Percentiles rank a stretch among this genome's conserved stretches.
These are phyloP conservation scores for Boeremia exigua DNA, from an alignment of 2,329 filamentous ascomycete genomes.

Conservation along the genomic window DNA sequence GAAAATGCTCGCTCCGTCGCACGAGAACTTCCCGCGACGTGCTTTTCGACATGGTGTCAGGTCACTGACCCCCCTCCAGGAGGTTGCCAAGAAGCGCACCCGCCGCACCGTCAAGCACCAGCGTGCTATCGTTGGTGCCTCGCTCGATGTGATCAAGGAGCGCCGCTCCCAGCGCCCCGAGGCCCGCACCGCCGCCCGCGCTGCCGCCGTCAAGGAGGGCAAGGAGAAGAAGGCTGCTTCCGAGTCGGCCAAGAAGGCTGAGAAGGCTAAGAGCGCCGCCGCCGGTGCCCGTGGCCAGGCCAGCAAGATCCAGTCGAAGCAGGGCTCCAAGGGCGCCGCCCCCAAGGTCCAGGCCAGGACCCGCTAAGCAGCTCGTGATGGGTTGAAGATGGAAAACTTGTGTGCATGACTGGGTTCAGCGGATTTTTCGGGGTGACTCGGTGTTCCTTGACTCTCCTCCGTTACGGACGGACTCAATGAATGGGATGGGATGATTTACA, in stretches of 20 bases:
- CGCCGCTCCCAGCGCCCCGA: slow-evolving; percentile 93
- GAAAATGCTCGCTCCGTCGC: slow-evolving; percentile 26
- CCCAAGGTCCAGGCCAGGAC: slow-evolving; percentile 84
- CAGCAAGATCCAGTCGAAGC: slow-evolving; percentile 88
- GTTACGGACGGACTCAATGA: slow-evolving; percentile 36
- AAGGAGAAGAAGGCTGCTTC: slow-evolving; percentile 97
- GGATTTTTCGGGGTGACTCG: slow-evolving; percentile 38
- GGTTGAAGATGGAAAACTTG: slow-evolving; percentile 18
- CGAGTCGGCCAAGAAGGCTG: slow-evolving; percentile 94
- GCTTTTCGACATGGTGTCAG: slow-evolving; percentile 15
- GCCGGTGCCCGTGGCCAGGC: slow-evolving; percentile 76
- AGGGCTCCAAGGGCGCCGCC: slow-evolving; percentile 90
- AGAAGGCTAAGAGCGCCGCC: slow-evolving; percentile 95
- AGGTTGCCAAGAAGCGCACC: slow-evolving; percentile 99
- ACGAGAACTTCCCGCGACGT: slow-evolving; percentile 16
- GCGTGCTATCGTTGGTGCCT: slow-evolving; percentile 98
- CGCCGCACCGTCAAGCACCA: slow-evolving; percentile 98
- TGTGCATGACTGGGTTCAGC: slow-evolving; percentile 36
- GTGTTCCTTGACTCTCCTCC: slow-evolving; percentile 38
- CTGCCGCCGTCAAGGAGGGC: slow-evolving; percentile 90
- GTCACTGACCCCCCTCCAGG: slow-evolving; percentile 63
- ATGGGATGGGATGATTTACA: slow-evolving; percentile 40
- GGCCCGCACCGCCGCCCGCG: slow-evolving; percentile 89
- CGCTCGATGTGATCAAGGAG: slow-evolving; percentile 99
- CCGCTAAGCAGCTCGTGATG: slow-evolving; percentile 67